These are phyloP conservation scores for Pyricularia sp. DNA, from an alignment of 2,329 filamentous ascomycete species.

Conservation along the genomic window DNA sequence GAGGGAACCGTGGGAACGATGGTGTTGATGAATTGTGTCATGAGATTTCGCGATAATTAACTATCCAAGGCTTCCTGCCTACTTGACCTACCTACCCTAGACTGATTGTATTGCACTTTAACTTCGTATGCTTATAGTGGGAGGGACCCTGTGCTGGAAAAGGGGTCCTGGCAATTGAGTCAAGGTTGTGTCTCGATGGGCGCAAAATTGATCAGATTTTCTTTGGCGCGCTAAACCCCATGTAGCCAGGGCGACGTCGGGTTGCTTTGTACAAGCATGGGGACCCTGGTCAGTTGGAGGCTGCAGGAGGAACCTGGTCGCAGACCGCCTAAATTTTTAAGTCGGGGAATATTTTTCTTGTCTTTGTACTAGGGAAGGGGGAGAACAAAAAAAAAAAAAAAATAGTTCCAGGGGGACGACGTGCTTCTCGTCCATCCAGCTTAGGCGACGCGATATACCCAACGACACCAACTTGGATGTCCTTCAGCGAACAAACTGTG, in stretches of 20 bases:
- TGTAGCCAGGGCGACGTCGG: not conserved
- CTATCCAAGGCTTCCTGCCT: not conserved
- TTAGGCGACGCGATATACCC: not conserved
- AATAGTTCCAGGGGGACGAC: not conserved
- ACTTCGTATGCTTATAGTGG: not conserved
- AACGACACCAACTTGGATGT: not conserved
- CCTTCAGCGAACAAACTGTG: not conserved
- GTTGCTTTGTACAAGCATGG: not conserved
- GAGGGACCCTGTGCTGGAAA: not conserved
- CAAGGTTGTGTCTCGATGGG: not conserved
- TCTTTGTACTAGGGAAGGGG: not conserved
- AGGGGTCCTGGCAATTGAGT: not conserved
- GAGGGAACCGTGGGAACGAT: conserved; percentile 63
- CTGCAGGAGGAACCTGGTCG: not conserved
- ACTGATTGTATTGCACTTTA: not conserved
- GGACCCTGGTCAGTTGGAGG: not conserved
- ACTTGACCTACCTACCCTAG: not conserved
- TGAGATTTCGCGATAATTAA: too few species aligned
- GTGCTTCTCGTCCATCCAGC: not conserved
- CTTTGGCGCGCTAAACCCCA: not conserved
- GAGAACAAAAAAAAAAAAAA: not conserved
- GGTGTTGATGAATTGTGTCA: conserved; percentile 42
- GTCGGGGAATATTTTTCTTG: not conserved
- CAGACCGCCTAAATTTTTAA: conserved; percentile 3
- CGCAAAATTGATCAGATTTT: not conserved